phyloP scores from a whole-genome alignment of 345 rosid species.

The Punica granatum region DNA sequence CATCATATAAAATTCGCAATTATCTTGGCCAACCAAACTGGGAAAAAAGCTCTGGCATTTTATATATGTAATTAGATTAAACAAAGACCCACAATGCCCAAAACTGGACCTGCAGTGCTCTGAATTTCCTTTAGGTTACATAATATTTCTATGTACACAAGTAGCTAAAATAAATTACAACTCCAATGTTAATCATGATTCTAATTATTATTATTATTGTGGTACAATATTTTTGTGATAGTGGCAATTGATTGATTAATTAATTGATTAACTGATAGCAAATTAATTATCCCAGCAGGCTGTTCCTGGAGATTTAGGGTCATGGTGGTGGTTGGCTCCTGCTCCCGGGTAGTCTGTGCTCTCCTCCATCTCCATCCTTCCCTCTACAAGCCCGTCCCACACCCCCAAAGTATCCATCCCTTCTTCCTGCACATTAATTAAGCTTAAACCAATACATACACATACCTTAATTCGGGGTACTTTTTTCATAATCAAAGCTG shows the following conservation, averaged over 20 bases:
- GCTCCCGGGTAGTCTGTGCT: slow-evolving; percentile 62
- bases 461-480: not conserved
- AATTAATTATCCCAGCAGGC: not conserved
- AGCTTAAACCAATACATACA: not conserved
- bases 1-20: no score
- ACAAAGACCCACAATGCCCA: no score
- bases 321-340: slow-evolving; percentile 62
- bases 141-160: no score
- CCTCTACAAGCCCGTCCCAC: slow-evolving; percentile 15
- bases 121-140: no score
- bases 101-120: no score
- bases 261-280: not conserved
- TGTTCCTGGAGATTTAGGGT: slow-evolving; percentile 44
- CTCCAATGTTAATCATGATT: no score
- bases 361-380: slow-evolving; percentile 43
- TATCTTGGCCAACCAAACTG: no score
- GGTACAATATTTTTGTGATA: not conserved
- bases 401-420: slow-evolving; percentile 8
- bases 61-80: no score
- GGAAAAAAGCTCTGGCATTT: no score
- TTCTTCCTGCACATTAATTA: slow-evolving; percentile 11
- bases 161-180: no score
- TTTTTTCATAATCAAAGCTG: not conserved
- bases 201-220: not conserved
- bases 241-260: not conserved